Base-by-base conservation (phyloP, 169 alveolate genomes). In the Neospora caninum region DNA sequence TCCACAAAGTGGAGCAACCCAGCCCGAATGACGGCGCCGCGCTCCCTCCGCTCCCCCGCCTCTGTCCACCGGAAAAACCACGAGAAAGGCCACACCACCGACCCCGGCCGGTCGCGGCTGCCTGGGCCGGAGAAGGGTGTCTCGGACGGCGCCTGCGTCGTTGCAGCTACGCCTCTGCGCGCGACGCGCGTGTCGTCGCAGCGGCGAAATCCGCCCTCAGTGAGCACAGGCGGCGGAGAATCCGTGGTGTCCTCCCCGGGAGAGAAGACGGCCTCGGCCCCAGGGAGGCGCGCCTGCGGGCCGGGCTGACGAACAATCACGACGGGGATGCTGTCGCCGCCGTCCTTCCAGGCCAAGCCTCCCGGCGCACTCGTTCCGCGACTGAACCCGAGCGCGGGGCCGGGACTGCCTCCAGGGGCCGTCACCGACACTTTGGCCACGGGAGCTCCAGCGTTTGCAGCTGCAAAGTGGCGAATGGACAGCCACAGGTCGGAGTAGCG, bases 401-500 rank as follows among this genome's bases (percentile, higher is more conserved):
- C 73, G 4, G n/a, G 7, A 27, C n/a, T 22, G 34, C 34, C 31
- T 6, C 73, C n/a, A 6, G 34, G 73, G 7, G 73, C 73, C 31
- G 73, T 1, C 73, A 16, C 73, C 25, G 73, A 13, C 34, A 64
- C 73, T 29, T 64, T 4, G n/a, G 34, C 73, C n/a, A 27, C 73
- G 73, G 73, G 73, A 29, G n/a, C 31, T 27, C 73, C 73, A 9
- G 73, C 16, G 31, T 9, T 29, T 9, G 7, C 20, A 9, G 73
- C 34, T 10, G 89, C 89, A 10, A 82, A 16, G 39, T 82, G 89
- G 27, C 64, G 54, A 18, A 82, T 82, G 36, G 89, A 82, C 20
- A 82, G 89, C 89, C 89, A 82, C 41, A 82, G 67, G 39, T 82
- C 89, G 13, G 67, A 41, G 41, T 82, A 82, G 89, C 89, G 89